Base-by-base conservation (phyloP, 192 early-diverging fungal species). In the Umbelopsis vinacea region DNA sequence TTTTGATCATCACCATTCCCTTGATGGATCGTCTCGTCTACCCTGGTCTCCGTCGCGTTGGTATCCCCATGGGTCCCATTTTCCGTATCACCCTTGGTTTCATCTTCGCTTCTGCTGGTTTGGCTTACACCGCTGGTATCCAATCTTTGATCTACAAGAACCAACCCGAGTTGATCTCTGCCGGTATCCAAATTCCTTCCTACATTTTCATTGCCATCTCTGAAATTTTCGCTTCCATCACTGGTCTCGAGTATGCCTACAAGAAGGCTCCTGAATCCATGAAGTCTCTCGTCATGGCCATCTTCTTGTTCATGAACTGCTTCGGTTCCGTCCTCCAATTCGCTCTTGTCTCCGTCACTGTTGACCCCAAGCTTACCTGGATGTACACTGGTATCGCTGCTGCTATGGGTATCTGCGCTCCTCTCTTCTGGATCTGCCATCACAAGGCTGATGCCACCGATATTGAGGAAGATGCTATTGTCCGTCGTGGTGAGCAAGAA, bases 281-380 rank as follows among this genome's bases (percentile, higher is more conserved):
- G 87, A 91, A 89, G 80, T 90, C 88, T n/a, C 81, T 90, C 9
- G 87, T 92, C 33, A 90, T 88, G 82, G 83, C 89, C n/a, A 71
- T 92, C 10, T 91, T 88, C 85, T 78, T 91, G 70, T 84, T 87
- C 63, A 89, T 78, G 26, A 82, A 78, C 76, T 83, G 82, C 75
- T 23, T 83, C 26, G 88, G 87, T 45, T 78, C 84, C 10, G 38
- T 87, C n/a, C 73, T 91, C 48, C 84, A 76, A 12, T 86, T 90
- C 70, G 79, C 80, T 67, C 79, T 91, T 66, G 86, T 87, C 54
- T 80, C 88, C 33, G 74, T 89, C 52, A 76, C 86, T 9, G 71
- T 74, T 47, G 85, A 90, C 74, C 90, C 90, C n/a, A 74, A 85
- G 68, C 69, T 89, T 29, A 70, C 81, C 43, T 80, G 85, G 80